These are phyloP conservation scores for Cystobasidium sp. DNA, from an alignment of 1,284 basidiomycete species.

Conservation along the genomic window DNA sequence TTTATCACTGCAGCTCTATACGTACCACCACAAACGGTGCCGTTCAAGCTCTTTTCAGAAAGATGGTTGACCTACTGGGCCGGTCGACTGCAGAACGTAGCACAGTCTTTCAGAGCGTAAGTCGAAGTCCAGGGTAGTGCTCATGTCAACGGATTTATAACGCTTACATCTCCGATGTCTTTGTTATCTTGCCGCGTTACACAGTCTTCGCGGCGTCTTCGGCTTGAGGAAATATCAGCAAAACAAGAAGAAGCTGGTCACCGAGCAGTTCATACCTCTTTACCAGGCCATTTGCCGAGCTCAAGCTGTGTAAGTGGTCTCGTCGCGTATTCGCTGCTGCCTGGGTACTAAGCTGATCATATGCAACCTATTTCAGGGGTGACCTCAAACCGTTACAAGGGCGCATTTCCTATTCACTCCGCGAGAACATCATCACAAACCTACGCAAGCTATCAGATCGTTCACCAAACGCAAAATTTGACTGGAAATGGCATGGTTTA, in stretches of 20 bases:
- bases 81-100: constrained; percentile 19
- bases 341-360: background rate
- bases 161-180: too few relatives aligned
- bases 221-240: constrained; percentile 5
- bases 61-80: constrained; percentile 20
- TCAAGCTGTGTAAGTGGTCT: constrained; percentile 16
- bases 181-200: background rate
- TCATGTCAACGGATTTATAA: background rate
- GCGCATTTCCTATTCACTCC: constrained; percentile 13
- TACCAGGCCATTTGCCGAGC: constrained; percentile 28
- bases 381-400: constrained; percentile 3
- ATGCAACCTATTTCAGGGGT: background rate
- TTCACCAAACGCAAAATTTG: background rate
- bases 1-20: constrained; percentile 21
- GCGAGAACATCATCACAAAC: constrained; percentile 4
- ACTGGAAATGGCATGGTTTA: constrained; percentile 31
- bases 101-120: constrained; percentile 35
- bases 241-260: constrained; percentile 18
- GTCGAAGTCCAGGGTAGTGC: background rate
- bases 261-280: constrained; percentile 16
- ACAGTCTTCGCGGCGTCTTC: constrained; percentile 18
- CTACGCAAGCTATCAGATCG: background rate
- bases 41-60: constrained; percentile 27
- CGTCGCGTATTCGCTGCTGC: too few relatives aligned
- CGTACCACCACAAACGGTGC: constrained; percentile 3